Evolutionary conservation across 23 red algal genomes (phyloP), one percentile per base, ranked within the genome.

Genomic region (Gracilaria vermiculophylla): DNA sequence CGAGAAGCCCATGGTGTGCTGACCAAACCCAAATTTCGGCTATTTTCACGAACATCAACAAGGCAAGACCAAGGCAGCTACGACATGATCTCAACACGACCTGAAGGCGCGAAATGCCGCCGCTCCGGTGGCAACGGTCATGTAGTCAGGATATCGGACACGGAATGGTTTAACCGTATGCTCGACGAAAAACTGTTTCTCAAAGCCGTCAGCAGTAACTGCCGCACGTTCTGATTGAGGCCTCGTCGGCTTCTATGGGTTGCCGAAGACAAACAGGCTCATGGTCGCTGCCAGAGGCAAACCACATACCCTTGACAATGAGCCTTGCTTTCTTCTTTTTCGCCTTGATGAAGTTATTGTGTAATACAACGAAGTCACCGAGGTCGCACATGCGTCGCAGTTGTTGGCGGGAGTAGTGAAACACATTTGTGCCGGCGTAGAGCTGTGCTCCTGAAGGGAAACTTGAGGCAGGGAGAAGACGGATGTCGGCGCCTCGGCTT

Each of bases 241-340:
- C 25, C 28, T 27, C 35, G 19, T 69, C 49, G 3, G 41, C 62
- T 6, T 58, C 55, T 35, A 71, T 36, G 5, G 81, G 81, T 40
- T 85, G 57, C 5, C 19, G 37, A 23, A 35, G 43, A 29, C 81
- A 85, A 19, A 70, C 48, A 41, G 50, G 81, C 13, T 79, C 53
- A 20, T 85, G 62, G 14, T 48, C 45, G 48, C 64, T 31, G 21
- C 61, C 61, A 3, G 47, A 53, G 20, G 62, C 43, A 69, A 69
- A 85, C 81, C 81, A 85, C 58, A 85, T 69, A 2, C 81, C 81
- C 45, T 85, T 85, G 17, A 52, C 57, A 37, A 85, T 34, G 49
- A 85, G 29, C 20, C 81, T 62, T 10, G 81, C 81, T 53, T 85
- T 85, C 81, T 85, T 85, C 62, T 71, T 85, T 9, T 49, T 70